Percentiles rank a stretch among this genome's conserved stretches.
These are phyloP conservation scores for Neurospora discreta DNA, from an alignment of 495 filamentous ascomycete species.

Conservation along the genomic window DNA sequence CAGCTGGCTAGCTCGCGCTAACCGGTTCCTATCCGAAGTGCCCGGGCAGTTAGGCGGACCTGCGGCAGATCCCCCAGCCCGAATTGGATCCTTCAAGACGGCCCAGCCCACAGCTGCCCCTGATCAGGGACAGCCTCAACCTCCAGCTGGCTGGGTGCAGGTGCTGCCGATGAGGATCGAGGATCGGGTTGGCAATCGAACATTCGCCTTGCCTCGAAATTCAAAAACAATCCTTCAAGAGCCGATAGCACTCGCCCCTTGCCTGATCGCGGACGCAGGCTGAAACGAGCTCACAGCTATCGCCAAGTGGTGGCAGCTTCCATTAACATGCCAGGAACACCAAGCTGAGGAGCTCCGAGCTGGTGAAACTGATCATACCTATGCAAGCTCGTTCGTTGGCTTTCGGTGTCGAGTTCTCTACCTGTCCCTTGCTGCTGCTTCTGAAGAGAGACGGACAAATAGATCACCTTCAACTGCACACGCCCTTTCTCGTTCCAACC, in stretches of 20 bases:
- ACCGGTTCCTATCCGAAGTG: neutral
- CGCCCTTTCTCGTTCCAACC: neutral
- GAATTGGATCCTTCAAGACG: neutral
- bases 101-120: neutral
- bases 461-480: neutral
- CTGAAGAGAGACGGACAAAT: neutral
- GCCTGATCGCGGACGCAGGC: neutral
- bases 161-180: neutral
- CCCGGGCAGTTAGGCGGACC: neutral
- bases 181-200: neutral
- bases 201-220: neutral
- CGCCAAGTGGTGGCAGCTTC: neutral
- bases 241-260: neutral
- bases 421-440: neutral
- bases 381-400: neutral
- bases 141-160: neutral
- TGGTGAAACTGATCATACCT: neutral
- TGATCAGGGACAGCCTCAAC: neutral
- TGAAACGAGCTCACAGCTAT: neutral
- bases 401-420: neutral
- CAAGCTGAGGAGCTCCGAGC: neutral
- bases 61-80: neutral
- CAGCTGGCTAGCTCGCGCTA: neutral
- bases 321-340: neutral
- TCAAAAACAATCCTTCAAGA: too few species aligned